These are phyloP conservation scores for Fagopyrum homotropicum DNA, from an alignment of 148 eudicot species.

Conservation along the genomic window DNA sequence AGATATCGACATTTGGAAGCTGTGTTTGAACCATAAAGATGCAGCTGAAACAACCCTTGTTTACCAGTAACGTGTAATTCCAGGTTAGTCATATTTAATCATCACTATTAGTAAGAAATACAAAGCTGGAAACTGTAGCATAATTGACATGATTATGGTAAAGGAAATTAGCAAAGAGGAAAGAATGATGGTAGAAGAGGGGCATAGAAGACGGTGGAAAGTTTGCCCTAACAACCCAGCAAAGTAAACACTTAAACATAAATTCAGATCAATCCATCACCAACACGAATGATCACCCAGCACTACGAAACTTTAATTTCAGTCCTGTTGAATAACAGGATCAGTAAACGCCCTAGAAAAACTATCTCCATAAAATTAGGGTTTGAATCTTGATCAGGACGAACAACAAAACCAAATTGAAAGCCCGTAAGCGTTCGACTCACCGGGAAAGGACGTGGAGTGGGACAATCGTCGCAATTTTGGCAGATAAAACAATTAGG, in stretches of 20 bases:
- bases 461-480: constrained; percentile 5
- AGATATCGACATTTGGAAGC: not conserved
- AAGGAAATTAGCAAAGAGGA: not conserved
- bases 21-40: not conserved
- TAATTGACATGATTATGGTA: not conserved
- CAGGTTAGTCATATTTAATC: not conserved
- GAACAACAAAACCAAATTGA: not conserved
- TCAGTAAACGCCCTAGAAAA: not conserved
- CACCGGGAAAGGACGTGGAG: constrained; percentile 9
- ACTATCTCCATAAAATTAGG: not conserved
- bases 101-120: not conserved
- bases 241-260: not conserved
- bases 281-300: constrained; percentile 1
- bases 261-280: not conserved
- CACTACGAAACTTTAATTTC: not conserved
- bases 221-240: constrained; percentile 7
- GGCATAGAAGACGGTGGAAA: not conserved
- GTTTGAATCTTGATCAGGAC: constrained; percentile 3
- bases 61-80: not conserved
- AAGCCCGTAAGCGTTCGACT: not conserved
- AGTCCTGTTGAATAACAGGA: not conserved
- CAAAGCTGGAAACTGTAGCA: not conserved
- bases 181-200: not conserved
- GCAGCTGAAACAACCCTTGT: not conserved
- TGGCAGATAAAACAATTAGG: not conserved